phyloP scores from a whole-genome alignment of 495 filamentous ascomycete genomes.

The Saxophila tyrrhenica region DNA sequence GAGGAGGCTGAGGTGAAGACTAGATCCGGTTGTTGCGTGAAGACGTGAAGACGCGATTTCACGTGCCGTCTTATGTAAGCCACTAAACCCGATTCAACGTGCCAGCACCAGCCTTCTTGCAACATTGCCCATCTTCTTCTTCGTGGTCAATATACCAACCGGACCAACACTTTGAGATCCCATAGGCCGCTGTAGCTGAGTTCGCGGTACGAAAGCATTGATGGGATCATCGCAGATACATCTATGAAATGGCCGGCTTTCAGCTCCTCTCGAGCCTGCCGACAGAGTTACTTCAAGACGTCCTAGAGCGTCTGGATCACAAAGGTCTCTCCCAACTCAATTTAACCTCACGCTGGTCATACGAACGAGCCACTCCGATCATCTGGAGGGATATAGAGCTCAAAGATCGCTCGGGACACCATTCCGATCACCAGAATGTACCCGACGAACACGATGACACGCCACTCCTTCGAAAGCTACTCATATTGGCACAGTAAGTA shows the following conservation, averaged over 20 bases:
- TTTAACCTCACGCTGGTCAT: constrained; percentile 15
- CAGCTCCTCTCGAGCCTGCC: constrained; percentile 17
- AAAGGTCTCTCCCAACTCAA: constrained; percentile 11
- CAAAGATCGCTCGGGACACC: constrained; percentile 16
- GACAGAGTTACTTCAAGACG: constrained; percentile 23
- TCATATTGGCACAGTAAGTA: constrained; percentile 22
- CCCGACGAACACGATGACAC: constrained; percentile 29
- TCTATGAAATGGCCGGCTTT: not conserved
- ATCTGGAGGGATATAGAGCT: constrained; percentile 24
- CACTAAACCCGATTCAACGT: no score
- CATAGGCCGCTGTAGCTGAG: no score
- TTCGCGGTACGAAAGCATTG: no score
- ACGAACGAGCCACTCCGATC: constrained; percentile 14
- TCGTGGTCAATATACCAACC: no score
- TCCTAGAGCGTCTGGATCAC: constrained; percentile 14
- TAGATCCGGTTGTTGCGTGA: no score
- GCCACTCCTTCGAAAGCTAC: constrained; percentile 24
- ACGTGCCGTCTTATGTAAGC: no score
- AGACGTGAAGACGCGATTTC: no score
- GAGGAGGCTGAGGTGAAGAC: no score
- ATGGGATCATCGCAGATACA: not conserved
- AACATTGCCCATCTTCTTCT: no score
- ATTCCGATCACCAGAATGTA: constrained; percentile 1
- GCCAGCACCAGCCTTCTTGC: no score
- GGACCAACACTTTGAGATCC: no score